Evolutionary conservation across 208 protist species (phyloP).

Genomic region (Strigomonas culicis): DNA sequence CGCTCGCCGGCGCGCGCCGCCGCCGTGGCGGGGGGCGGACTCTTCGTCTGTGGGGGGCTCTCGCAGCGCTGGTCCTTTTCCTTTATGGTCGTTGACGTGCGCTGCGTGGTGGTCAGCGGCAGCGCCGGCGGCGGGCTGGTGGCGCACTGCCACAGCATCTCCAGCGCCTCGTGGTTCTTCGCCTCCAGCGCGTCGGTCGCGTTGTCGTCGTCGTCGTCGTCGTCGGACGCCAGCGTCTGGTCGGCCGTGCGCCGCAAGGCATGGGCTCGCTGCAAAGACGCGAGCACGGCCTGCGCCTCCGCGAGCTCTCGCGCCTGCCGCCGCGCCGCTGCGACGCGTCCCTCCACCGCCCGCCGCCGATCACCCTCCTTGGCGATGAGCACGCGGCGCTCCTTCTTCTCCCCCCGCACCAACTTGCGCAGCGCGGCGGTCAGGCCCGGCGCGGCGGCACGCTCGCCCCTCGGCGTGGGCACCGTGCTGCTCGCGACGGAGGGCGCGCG

Average conservation of each 20-base stretch:
- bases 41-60: no score
- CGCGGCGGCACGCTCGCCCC: not conserved
- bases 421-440: not conserved
- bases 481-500: no score
- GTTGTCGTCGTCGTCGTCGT: no score
- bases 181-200: not conserved
- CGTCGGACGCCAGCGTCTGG: no score
- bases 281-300: not conserved
- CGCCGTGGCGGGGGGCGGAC: no score
- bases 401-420: not conserved
- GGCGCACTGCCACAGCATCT: not conserved
- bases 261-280: not conserved
- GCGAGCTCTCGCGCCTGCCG: not conserved
- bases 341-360: no score
- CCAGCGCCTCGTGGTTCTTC: not conserved
- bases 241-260: not conserved
- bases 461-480: not conserved
- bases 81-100: no score
- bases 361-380: not conserved
- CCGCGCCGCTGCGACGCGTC: not conserved
- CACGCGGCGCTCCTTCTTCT: not conserved
- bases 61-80: no score
- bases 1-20: no score
- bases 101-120: not conserved
- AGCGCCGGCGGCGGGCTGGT: no score